Percentiles rank a stretch among this genome's conserved stretches.
Evolutionary conservation across 2,329 filamentous ascomycete genomes (phyloP).

Genomic region (Fusarium nygamai): DNA sequence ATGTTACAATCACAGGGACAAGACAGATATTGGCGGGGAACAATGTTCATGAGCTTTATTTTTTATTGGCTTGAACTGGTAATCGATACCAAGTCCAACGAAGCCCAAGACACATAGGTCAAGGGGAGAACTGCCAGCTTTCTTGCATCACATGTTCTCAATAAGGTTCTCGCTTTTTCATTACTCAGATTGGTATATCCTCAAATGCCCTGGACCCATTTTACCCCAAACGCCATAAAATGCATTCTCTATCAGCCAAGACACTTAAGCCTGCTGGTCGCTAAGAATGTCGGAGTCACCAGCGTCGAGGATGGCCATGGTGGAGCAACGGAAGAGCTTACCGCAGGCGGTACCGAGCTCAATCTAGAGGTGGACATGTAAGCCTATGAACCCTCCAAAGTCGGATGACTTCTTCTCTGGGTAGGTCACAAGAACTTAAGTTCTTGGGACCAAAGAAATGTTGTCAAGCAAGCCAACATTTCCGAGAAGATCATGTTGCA

Average conservation of each 20-base stretch:
- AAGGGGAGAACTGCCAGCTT: slow-evolving; percentile 37
- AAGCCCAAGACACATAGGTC: slow-evolving; percentile 42
- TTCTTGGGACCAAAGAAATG: slow-evolving; percentile 38
- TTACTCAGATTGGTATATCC: slow-evolving; percentile 52
- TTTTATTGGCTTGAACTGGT: slow-evolving; percentile 47
- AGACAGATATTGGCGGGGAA: slow-evolving; percentile 40
- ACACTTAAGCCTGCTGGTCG: slow-evolving; percentile 72
- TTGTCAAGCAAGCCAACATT: slow-evolving; percentile 28
- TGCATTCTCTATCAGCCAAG: slow-evolving; percentile 36
- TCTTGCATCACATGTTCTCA: slow-evolving; percentile 32
- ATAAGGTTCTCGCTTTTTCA: slow-evolving; percentile 47
- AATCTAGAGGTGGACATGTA: slow-evolving; percentile 75
- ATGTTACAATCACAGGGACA: background rate
- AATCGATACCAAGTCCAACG: slow-evolving; percentile 34
- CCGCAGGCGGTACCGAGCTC: slow-evolving; percentile 98
- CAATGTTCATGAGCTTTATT: slow-evolving; percentile 51
- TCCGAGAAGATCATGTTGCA: slow-evolving; percentile 41
- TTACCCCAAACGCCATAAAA: slow-evolving; percentile 58
- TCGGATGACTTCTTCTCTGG: slow-evolving; percentile 89
- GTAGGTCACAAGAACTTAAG: slow-evolving; percentile 58
- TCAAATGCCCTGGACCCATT: slow-evolving; percentile 49
- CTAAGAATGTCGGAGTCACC: slow-evolving; percentile 98
- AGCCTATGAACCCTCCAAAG: slow-evolving; percentile 89
- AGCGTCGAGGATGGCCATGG: slow-evolving; percentile 96
- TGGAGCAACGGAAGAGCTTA: slow-evolving; percentile 98